Percentiles rank a stretch among this genome's conserved stretches.
Evolutionary conservation across 768 basidiomycete species (phyloP).

Genomic region (Mycena venus): DNA sequence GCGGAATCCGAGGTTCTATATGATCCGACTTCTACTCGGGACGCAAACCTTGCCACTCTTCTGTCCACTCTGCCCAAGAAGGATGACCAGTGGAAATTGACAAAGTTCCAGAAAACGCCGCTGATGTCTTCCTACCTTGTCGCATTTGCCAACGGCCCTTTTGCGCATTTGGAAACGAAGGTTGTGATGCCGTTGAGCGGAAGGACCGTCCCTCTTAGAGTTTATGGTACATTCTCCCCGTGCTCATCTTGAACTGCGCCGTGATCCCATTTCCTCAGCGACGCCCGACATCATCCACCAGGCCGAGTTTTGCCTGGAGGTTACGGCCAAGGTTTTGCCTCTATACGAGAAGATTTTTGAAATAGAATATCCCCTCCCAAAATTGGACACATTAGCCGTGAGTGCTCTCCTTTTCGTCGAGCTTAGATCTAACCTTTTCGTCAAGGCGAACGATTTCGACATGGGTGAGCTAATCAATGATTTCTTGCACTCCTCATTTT

Average conservation of each 20-base stretch:
- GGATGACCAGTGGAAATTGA: constrained; percentile 78
- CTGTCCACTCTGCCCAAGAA: constrained; percentile 36
- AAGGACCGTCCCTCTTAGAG: constrained; percentile 82
- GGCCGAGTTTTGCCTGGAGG: constrained; percentile 88
- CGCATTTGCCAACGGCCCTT: constrained; percentile 87
- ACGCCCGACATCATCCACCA: constrained; percentile 88
- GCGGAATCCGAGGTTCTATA: constrained; percentile 67
- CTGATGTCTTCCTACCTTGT: constrained; percentile 93
- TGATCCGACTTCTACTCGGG: constrained; percentile 45
- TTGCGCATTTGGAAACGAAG: constrained; percentile 78
- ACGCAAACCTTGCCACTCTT: constrained; percentile 16
- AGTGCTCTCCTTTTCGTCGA: constrained; percentile 44
- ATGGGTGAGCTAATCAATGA: constrained; percentile 61
- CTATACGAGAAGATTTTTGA: constrained; percentile 61
- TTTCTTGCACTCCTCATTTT: not conserved
- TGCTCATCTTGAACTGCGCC: not conserved
- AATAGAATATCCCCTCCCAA: constrained; percentile 58
- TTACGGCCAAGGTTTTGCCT: constrained; percentile 85
- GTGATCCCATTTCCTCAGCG: constrained; percentile 55
- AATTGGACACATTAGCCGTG: constrained; percentile 92
- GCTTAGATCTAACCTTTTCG: constrained; percentile 45
- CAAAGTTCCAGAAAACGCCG: constrained; percentile 85
- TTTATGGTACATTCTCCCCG: constrained; percentile 62
- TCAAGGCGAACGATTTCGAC: constrained; percentile 86
- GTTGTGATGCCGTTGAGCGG: constrained; percentile 87